Base-by-base conservation (phyloP, 2,329 filamentous ascomycete genomes). In the Neodidymelliopsis sp. region DNA sequence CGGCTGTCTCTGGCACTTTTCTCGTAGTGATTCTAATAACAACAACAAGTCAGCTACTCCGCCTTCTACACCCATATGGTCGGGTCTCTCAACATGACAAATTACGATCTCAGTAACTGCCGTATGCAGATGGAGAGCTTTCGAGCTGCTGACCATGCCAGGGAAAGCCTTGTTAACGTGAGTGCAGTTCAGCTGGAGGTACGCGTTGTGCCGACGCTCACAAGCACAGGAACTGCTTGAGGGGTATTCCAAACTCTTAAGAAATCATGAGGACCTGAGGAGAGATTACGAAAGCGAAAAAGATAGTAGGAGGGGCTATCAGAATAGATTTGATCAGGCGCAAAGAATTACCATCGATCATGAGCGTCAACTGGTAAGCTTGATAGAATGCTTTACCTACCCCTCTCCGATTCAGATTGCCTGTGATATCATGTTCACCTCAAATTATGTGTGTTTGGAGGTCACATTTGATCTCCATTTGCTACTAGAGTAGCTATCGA, bases 91-190 rank as follows among this genome's bases (percentile, higher is more conserved):
- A 42, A 10, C 27, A 63, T 62, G 58, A 53, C 44, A 5, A 55
- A 64, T 20, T 58, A 63, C 46, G 59, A 62, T 28, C 33, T 53
- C 9, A 55, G 49, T 16, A 56, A 60, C 16, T 61, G 63, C 48
- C 43, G 53, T 19, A 54, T 57, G 15, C 65, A 68, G 46, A 65
- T 73, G 60, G 60, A 68, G 23, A 49, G 52, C 22, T 74, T 73
- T 46, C 63, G 63, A 23, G 63, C 64, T 20, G 70, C 69, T 23
- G 71, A 74, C 39, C 63, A 69, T n/a, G 67, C 69, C 11, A 61
- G 71, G 49, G 68, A 74, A 43, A 62, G 58, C 25, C 63, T 74
- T 29, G 54, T 73, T 41, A 59, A 53, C 27, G 71, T 71, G 9
- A 36, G 47, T 22, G 16, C n/a, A 13, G 19, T 20, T n/a, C 19